Conservation (phyloP, 2,329 filamentous ascomycete species). For the Juglanconis juglandina region DNA sequence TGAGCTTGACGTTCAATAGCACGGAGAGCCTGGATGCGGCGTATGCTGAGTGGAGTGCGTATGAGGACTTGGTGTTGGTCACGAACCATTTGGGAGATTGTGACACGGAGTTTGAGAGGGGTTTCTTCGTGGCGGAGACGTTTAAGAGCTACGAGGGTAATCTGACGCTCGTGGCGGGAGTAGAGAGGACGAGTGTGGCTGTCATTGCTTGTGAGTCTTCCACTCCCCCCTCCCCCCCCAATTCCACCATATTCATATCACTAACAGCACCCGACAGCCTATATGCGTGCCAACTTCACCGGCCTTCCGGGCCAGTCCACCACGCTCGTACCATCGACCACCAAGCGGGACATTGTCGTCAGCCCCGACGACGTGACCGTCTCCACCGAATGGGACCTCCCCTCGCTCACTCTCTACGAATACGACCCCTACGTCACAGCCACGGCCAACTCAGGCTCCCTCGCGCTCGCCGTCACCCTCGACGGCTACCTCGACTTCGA, state of each 20-base stretch:
- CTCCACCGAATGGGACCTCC: slow-evolving; percentile 5
- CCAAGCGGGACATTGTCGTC: slow-evolving; percentile 1
- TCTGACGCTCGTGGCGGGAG: background rate
- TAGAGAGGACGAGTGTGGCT: slow-evolving; percentile 5
- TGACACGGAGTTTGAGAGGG: slow-evolving; percentile 11
- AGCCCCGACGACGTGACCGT: slow-evolving; percentile 2
- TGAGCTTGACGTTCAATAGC: slow-evolving; percentile 8
- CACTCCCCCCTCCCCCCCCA: too few relatives aligned
- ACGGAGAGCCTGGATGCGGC: slow-evolving; percentile 2
- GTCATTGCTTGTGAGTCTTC: background rate
- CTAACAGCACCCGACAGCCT: background rate
- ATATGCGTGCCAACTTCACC: slow-evolving; percentile 11
- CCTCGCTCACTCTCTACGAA: slow-evolving; percentile 7
- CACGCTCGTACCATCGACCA: background rate
- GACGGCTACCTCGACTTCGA: slow-evolving; percentile 41
- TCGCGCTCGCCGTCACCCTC: slow-evolving; percentile 36
- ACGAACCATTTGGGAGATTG: slow-evolving; percentile 14
- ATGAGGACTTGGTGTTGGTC: slow-evolving; percentile 6
- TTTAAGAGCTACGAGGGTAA: background rate
- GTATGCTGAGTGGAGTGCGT: slow-evolving; percentile 4
- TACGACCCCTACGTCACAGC: slow-evolving; percentile 29
- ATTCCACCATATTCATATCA: too few relatives aligned
- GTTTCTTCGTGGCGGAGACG: slow-evolving; percentile 10
- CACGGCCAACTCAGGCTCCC: slow-evolving; percentile 31
- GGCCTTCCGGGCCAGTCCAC: slow-evolving; percentile 6